Base-by-base conservation (phyloP, 805 yeast species). In the Cyberlindnera mrakii region DNA sequence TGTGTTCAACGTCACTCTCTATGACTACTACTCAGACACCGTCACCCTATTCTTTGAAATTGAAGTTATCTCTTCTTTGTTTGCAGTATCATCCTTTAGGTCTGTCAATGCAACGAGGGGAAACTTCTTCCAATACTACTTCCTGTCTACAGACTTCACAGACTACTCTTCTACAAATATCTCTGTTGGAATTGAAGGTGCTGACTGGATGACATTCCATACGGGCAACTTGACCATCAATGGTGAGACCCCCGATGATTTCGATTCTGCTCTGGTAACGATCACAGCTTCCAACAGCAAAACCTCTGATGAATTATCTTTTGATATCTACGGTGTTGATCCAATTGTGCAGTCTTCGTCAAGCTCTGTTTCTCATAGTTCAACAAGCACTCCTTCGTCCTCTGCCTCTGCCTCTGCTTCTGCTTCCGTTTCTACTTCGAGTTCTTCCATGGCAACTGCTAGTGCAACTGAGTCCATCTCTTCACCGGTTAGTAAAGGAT, bases 71-170 rank as follows among this genome's bases (percentile, higher is more conserved):
- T 53, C 58, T 14, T 69, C 79, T 1, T 68, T 82, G 9, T 84
- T 85, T 63, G 77, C 83, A 1, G 70, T 77, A 3, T 58, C 60
- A 36, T 55, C 68, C 1, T 63, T 84, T 42, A 71, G 79, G 10
- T 67, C 77, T 49, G 74, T 80, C 6, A 84, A 85, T 59, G 91
- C 87, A 7, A 82, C 91, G 1, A 68, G 73, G 43, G 85, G 81
- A 35, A 62, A 68, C 39, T 82, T 62, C 62, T 83, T 85, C 54
- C 64, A 70, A 52, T 80, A 80, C 56, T 66, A 71, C 47, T 66
- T 85, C 45, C 54, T 74, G 40, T 64, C 75, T 18, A 67, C 81
- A 4, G 74, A 72, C 51, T 81, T 85, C 58, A 75, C 84, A 3
- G 75, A 80, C 51, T 65, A 60, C 52, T 62, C 70, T 39, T 58